Conservation (phyloP, 306 rosid genomes). For the Cyamopsis tetragonoloba region DNA sequence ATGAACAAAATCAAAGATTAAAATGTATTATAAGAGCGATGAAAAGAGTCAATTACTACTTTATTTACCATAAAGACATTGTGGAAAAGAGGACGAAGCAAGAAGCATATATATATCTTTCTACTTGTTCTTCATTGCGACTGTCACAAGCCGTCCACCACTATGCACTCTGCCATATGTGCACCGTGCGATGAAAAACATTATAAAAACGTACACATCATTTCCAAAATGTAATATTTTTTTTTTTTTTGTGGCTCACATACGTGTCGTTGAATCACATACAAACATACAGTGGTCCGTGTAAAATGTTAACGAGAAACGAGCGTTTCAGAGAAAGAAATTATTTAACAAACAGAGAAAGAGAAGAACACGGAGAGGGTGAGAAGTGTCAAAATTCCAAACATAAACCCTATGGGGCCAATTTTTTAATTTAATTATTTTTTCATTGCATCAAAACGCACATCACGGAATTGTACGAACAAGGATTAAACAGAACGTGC, state of each 20-base stretch:
- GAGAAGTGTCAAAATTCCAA: neutral
- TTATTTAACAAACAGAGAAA: neutral
- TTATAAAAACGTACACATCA: neutral
- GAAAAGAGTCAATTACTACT: neutral
- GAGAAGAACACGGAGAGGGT: neutral
- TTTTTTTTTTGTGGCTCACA: too few species aligned
- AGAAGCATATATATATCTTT: constrained; percentile 25
- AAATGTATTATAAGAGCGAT: too few species aligned
- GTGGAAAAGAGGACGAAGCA: constrained; percentile 24
- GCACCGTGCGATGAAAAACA: neutral
- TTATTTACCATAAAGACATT: constrained; percentile 6
- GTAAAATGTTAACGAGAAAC: neutral
- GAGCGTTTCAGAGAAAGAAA: too few species aligned
- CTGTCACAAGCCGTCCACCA: constrained; percentile 1
- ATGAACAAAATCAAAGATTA: too few species aligned
- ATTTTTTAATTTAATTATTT: too few species aligned
- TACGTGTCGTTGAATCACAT: constrained; percentile 10
- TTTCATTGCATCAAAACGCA: constrained; percentile 5
- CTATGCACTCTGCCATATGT: constrained; percentile 3
- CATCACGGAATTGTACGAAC: constrained; percentile 26
- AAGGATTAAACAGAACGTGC: neutral
- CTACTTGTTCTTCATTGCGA: constrained; percentile 7
- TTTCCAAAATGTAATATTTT: constrained; percentile 12
- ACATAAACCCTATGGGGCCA: neutral
- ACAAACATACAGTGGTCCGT: constrained; percentile 15